Conservation (phyloP, 176 grass and related monocot species). For the Zizania latifolia region DNA sequence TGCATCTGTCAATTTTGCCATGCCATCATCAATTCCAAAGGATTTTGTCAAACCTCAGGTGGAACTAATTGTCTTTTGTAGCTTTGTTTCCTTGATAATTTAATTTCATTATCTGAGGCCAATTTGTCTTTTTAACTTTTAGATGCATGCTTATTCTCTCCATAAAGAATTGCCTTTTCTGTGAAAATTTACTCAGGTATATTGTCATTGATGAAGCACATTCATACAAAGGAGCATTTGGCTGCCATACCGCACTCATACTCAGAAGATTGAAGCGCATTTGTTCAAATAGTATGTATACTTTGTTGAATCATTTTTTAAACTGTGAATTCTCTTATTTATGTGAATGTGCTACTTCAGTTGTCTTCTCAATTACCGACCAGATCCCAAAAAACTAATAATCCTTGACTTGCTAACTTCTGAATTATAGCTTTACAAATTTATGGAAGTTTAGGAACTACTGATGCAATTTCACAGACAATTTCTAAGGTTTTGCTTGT, state of each 20-base stretch:
- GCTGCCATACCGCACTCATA: slow-evolving; percentile 90
- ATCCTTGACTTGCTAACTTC: not conserved
- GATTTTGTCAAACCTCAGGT: slow-evolving; percentile 85
- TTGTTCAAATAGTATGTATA: slow-evolving; percentile 69
- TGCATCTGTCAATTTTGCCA: slow-evolving; percentile 77
- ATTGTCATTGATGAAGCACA: slow-evolving; percentile 97
- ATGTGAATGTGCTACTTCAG: not conserved
- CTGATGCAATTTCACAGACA: slow-evolving; percentile 10
- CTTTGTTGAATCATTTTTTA: slow-evolving; percentile 7
- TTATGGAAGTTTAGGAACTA: slow-evolving; percentile 14
- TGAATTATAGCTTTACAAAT: slow-evolving; percentile 2
- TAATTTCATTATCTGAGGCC: not conserved
- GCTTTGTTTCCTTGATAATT: not conserved
- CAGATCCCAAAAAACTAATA: not conserved
- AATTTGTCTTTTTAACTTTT: not conserved
- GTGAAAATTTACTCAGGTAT: slow-evolving; percentile 55
- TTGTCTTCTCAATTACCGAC: not conserved
- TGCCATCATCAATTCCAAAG: slow-evolving; percentile 62
- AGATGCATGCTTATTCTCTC: not conserved
- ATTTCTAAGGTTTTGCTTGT: slow-evolving; percentile 4
- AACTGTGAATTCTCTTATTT: not conserved
- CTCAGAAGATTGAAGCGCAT: slow-evolving; percentile 82
- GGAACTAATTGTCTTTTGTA: slow-evolving; percentile 5
- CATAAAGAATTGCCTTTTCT: not conserved
- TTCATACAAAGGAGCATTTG: slow-evolving; percentile 97